phyloP scores from a whole-genome alignment of 73 alveolate species.

The Paramecium octaurelia region DNA sequence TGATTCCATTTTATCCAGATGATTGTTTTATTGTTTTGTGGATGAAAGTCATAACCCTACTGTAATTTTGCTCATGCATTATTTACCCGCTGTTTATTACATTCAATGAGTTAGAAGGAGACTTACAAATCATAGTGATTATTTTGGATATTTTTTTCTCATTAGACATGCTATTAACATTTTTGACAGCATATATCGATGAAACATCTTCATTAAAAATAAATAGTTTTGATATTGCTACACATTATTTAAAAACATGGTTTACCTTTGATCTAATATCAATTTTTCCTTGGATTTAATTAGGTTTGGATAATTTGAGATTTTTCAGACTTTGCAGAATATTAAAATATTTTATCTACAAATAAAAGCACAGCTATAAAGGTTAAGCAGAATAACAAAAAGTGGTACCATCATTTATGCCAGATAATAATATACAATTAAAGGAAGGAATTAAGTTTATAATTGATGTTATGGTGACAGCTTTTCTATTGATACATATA shows the following conservation, averaged over 20 bases:
- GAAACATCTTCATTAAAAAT: neutral
- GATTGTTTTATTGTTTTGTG: neutral
- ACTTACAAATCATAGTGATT: neutral
- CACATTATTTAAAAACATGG: conserved; percentile 10
- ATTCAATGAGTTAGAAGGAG: neutral
- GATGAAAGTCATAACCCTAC: neutral
- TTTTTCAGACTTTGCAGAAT: neutral
- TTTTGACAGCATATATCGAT: conserved; percentile 29
- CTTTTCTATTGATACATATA: neutral
- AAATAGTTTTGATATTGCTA: neutral
- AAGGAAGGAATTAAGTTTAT: neutral
- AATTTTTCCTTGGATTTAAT: neutral
- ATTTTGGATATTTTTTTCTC: neutral
- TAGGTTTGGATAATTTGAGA: neutral
- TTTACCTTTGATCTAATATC: neutral
- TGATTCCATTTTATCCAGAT: conserved; percentile 39
- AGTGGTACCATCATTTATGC: neutral
- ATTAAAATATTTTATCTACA: neutral
- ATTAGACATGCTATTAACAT: neutral
- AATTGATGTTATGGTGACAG: conserved; percentile 1
- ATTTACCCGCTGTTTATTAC: neutral
- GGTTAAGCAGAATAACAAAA: neutral
- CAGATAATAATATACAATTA: neutral
- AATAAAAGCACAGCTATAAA: neutral
- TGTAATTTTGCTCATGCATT: neutral